phyloP scores from a whole-genome alignment of 495 filamentous ascomycete genomes.

The Durotheca rogersii region DNA sequence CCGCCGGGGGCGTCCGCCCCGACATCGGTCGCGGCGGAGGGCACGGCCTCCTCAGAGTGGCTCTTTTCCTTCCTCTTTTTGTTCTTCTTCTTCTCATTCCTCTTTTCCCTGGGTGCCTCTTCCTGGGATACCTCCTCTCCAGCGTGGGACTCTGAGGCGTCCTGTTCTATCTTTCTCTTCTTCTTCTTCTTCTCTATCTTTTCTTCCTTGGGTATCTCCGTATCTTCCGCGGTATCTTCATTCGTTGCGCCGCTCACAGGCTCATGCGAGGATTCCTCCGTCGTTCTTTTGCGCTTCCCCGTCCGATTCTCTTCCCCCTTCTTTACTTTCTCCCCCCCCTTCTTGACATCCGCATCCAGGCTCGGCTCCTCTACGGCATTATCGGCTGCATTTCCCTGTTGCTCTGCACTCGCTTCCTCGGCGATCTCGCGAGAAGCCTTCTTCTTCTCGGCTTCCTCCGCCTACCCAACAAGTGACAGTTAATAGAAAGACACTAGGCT shows the following conservation, averaged over 20 bases:
- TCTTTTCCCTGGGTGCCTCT: slow-evolving; percentile 37
- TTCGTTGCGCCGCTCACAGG: background rate
- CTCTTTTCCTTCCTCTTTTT: slow-evolving; percentile 30
- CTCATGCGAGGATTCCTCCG: slow-evolving; percentile 22
- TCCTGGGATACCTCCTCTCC: slow-evolving; percentile 21
- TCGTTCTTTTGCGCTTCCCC: slow-evolving; percentile 32
- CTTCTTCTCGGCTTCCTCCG: slow-evolving; percentile 28
- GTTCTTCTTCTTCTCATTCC: slow-evolving; percentile 34
- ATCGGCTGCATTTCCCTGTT: slow-evolving; percentile 20
- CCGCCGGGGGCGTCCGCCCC: slow-evolving; percentile 13
- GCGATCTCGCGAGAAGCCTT: slow-evolving; percentile 19
- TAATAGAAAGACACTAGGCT: background rate
- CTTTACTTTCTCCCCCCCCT: slow-evolving; percentile 26
- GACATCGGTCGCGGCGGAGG: slow-evolving; percentile 9
- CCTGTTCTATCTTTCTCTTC: slow-evolving; percentile 27
- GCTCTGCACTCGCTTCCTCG: no score
- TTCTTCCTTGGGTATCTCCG: slow-evolving; percentile 22
- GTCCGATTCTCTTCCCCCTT: slow-evolving; percentile 23
- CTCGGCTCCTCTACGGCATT: no score
- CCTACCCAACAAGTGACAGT: slow-evolving; percentile 15
- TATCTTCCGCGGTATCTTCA: slow-evolving; percentile 10
- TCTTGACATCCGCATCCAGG: no score
- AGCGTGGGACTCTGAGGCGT: slow-evolving; percentile 18
- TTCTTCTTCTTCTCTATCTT: slow-evolving; percentile 29
- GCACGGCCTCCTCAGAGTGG: slow-evolving; percentile 22